These are phyloP conservation scores for Trypethelium eluteriae DNA, from an alignment of 495 filamentous ascomycete species.

Conservation along the genomic window DNA sequence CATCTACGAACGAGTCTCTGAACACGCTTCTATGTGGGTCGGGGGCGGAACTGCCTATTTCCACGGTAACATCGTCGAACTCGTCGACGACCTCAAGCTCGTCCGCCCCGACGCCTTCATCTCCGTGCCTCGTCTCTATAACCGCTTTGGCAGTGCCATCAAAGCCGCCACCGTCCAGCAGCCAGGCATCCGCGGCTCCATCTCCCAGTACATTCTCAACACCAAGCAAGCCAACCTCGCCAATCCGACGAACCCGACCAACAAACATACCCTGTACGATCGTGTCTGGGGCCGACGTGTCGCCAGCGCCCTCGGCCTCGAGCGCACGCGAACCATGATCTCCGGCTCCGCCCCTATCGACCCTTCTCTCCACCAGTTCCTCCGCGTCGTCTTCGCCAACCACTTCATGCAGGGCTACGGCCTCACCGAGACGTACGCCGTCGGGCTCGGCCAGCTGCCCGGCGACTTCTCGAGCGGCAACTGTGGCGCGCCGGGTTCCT, in stretches of 20 bases:
- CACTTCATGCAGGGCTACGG: conserved; percentile 86
- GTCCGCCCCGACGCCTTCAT: conserved; percentile 75
- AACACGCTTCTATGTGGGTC: conserved; percentile 65
- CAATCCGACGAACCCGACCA: conserved; percentile 59
- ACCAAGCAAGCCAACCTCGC: conserved; percentile 74
- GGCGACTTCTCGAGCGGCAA: conserved; percentile 71
- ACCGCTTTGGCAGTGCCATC: conserved; percentile 78
- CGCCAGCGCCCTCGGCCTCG: conserved; percentile 68
- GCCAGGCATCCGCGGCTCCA: conserved; percentile 69
- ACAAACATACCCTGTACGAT: conserved; percentile 82
- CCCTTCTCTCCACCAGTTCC: conserved; percentile 77
- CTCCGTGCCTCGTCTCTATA: conserved; percentile 88
- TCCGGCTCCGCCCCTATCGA: conserved; percentile 89
- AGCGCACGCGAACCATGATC: conserved; percentile 64
- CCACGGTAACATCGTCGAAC: conserved; percentile 79
- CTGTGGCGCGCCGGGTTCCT: conserved; percentile 63
- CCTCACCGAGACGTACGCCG: conserved; percentile 89
- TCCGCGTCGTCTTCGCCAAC: conserved; percentile 73
- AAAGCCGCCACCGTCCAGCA: conserved; percentile 69
- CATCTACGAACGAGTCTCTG: conserved; percentile 79
- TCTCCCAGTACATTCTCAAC: conserved; percentile 71
- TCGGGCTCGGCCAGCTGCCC: conserved; percentile 56
- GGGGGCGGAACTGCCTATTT: conserved; percentile 85
- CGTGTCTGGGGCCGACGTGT: conserved; percentile 91
- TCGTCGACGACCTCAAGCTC: conserved; percentile 87